Base-by-base conservation (phyloP, 345 rosid species). In the Arabidopsis arenosa region DNA sequence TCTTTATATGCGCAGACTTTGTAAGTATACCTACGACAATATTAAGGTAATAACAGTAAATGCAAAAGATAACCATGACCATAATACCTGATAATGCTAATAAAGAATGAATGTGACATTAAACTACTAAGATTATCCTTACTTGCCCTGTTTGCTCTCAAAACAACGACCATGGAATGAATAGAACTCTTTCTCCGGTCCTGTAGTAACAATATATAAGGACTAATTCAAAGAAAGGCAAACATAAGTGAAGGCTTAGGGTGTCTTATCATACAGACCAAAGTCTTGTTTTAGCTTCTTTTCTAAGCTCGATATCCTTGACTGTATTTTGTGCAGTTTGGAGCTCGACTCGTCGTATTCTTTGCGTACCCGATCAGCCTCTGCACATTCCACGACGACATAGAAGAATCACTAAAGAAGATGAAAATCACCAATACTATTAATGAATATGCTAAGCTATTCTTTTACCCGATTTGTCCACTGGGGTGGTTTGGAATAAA, bases 101-200 rank as follows among this genome's bases (percentile, higher is more conserved):
- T 9, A 65, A 21, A 32, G 63, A 58, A 60, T 66, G 45, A 21
- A 53, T 35, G 32, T n/a, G 60, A 44, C 47, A 26, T 3, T 45
- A 14, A 41, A 53, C 14, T 45, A 36, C 64, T 66, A 41, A 23
- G 3, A 37, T 14, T 54, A 17, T 74, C 33, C 82, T 83, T 80
- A 93, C 99, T 93, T 91, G 78, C 91, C 91, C 80, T 96, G 87
- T 80, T 93, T 96, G 86, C 79, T 84, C 84, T 93, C 98, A 75
- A 89, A 96, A 75, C 97, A 96, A 30, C 41, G 88, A 72, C 85
- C 91, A 48, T 88, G 83, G 82, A 89, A 87, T 48, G 96, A 86
- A 75, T 88, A 93, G 90, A 96, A 93, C 84, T 91, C 97, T 84
- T 86, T 91, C 80, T 86, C 98, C 15, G 80, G 83, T 60, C 99